Evolutionary conservation across 192 early-diverging fungal genomes (phyloP).

Genomic region (Dissophora ornata): DNA sequence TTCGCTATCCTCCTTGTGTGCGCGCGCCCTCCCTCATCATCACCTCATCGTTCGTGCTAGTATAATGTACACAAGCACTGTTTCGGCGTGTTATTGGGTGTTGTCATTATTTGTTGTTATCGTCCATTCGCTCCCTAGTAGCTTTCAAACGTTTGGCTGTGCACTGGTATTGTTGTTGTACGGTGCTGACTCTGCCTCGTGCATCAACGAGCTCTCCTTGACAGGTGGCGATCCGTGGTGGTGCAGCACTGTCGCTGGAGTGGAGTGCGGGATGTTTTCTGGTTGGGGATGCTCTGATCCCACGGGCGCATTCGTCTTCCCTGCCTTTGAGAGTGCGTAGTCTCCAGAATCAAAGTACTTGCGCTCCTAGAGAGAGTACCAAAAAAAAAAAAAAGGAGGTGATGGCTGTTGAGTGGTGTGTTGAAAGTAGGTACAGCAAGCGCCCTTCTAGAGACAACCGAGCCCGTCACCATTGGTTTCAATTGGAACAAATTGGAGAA

Average conservation of each 20-base stretch:
- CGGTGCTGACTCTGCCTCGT: conserved; percentile 56
- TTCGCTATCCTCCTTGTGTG: no score
- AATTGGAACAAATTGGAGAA: neutral
- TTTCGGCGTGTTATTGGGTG: no score
- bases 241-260: conserved; percentile 55
- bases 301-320: conserved; percentile 79
- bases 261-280: conserved; percentile 91
- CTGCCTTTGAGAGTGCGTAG: conserved; percentile 96
- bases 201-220: conserved; percentile 73
- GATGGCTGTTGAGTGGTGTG: no score
- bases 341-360: conserved; percentile 99
- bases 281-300: conserved; percentile 93
- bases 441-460: conserved; percentile 1
- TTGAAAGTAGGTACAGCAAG: no score
- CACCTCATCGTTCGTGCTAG: no score
- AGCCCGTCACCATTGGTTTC: neutral
- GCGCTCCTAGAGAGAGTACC: conserved; percentile 70
- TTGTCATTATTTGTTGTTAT: conserved; percentile 1
- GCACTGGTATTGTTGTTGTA: conserved; percentile 8
- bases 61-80: no score
- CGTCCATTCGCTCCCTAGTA: no score
- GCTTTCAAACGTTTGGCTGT: conserved; percentile 21
- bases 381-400: neutral
- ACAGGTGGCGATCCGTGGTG: conserved; percentile 64
- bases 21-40: no score